Base-by-base conservation (phyloP, 331 rosid species). In the Malus hybrid region DNA sequence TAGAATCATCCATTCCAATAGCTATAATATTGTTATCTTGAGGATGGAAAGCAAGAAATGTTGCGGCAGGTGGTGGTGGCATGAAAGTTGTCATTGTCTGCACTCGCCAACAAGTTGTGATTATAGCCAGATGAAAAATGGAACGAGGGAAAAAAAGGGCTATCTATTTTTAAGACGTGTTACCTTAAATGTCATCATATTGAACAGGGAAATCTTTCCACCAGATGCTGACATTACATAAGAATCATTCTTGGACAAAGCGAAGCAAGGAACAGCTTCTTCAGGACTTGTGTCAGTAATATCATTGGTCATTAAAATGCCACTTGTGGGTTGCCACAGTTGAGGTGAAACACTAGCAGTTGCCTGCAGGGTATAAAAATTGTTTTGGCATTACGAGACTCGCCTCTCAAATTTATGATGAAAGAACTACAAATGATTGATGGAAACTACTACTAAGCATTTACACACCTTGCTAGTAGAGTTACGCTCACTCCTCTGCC, bases 141-240 rank as follows among this genome's bases (percentile, higher is more conserved):
- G 34, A 69, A 73, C 50, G 28, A 12, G 12, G 13, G 33, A 15
- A 22, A 1, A 8, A 59, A 36, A 2, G 2, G 10, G 32, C n/a
- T 4, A 15, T 15, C 31, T 16, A 68, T 16, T 70, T 48, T 39
- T 73, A 55, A 60, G 67, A 5, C 69, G 44, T 27, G 7, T 78
- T 78, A 93, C 97, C 97, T 93, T 93, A 86, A 93, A 93, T 39
- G 97, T 92, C 96, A 92, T 92, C 96, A 88, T 92, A 82, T 92
- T 92, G 82, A 92, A 92, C 56, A 92, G 76, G 63, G 97, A 92
- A 65, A 92, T 88, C 84, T 87, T 90, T 75, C 97, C 97, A 55
- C 97, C 97, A 33, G 96, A 93, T 27, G 97, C 97, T n/a, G 97
- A 93, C 94, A 93, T 93, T 15, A 93, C 96, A 39, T 90, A 93